Base-by-base conservation (phyloP, 2,329 filamentous ascomycete genomes). In the Colletotrichum camelliae region DNA sequence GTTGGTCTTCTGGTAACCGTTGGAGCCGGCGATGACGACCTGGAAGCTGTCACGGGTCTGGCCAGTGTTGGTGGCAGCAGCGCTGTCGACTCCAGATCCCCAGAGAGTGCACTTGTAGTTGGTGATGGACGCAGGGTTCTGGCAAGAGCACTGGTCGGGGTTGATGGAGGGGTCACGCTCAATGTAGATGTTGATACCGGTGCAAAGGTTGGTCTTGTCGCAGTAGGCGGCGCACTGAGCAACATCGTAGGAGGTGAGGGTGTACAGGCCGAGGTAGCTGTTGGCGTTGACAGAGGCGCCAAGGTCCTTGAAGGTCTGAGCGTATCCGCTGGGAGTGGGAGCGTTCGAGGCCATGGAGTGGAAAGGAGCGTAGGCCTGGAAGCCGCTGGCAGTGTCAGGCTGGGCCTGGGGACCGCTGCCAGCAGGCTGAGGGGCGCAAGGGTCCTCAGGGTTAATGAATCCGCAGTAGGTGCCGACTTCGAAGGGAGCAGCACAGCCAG, bases 1-100 rank as follows among this genome's bases (percentile, higher is more conserved):
- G 70, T 74, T 76, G 12, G 74, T 76, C 70, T 76, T 76, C 70
- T 76, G 57, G 43, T 78, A 78, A 2, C 77, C 77, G 77, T 78
- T 78, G 61, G 77, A 78, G 35, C 55, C 77, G 48, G 73, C 58
- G 10, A 77, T 76, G 16, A 75, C 70, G 5, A 78, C 77, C 35
- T 77, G 60, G 76, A 78, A 78, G 27, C 67, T 31, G 24, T 64
- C 58, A 24, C 77, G 72, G 4, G 35, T 12, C 61, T 77, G 65
- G 35, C 75, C 77, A 9, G 16, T 52, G 76, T 78, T 78, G 72
- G 35, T 64, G 8, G 77, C 77, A 13, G 71, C 79, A 6, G 70
- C 70, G 48, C 67, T 29, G 27, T 75, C 73, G 21, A 75, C 73
- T 3, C 73, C 73, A 21, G 73, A 75, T 43, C 73, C 73, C 73